Conservation (phyloP, 2,329 filamentous ascomycete genomes). For the Trichoderma gracile region DNA sequence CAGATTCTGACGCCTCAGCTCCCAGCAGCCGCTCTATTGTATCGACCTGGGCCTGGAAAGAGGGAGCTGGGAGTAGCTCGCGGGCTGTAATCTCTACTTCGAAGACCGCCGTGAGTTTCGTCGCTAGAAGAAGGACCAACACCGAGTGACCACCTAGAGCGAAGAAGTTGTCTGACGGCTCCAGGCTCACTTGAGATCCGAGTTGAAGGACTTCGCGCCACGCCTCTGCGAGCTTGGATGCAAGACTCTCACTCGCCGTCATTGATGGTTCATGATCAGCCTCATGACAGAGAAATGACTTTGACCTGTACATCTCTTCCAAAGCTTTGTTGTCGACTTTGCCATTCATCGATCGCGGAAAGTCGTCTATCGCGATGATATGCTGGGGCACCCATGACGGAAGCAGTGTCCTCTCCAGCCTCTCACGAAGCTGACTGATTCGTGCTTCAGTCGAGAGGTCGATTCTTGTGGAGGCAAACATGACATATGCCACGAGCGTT, state of each 20-base stretch:
- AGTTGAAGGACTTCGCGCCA: conserved; percentile 5
- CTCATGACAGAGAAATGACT: neutral
- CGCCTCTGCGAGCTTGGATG: neutral
- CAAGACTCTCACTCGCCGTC: neutral
- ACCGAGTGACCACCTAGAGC: neutral
- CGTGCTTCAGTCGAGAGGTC: neutral
- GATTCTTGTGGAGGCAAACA: neutral
- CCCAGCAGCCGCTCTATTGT: neutral
- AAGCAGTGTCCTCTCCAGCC: conserved; percentile 2
- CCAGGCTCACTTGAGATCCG: neutral
- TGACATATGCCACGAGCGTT: conserved; percentile 4
- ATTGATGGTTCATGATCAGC: neutral
- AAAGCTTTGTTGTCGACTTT: conserved; percentile 16
- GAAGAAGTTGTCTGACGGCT: neutral
- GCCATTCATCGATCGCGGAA: conserved; percentile 19
- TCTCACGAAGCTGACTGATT: neutral
- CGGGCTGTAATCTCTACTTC: neutral
- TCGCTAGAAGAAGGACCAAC: neutral
- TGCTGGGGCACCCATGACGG: conserved; percentile 23
- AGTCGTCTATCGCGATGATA: neutral
- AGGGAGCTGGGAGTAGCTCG: neutral
- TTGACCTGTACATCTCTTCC: conserved; percentile 6
- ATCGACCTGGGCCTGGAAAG: neutral
- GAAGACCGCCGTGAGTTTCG: neutral
- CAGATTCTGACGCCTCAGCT: neutral